Evolutionary conservation across 2,329 filamentous ascomycete species (phyloP), one percentile per base, ranked within the genome.

Genomic region (Venturia carpophila): DNA sequence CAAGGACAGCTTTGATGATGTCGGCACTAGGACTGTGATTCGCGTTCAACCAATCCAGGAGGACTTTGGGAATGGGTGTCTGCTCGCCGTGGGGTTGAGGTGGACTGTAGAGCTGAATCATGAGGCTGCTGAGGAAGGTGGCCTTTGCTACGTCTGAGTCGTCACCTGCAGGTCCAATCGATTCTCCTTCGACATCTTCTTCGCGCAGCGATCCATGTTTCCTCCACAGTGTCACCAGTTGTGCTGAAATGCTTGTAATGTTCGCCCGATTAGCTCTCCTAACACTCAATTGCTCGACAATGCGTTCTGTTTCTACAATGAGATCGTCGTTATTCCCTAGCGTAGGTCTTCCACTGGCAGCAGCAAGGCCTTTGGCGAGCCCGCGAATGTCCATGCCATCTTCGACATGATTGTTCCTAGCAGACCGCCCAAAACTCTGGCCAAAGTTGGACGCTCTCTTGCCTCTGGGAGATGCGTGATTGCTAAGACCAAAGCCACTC

Each of bases 31-130:
- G 82, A 68, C 89, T 86, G 72, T 96, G 91, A 71, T 90, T 84
- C 19, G 82, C 80, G 64, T 90, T 83, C 68, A 96, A 80, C 93
- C 93, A 97, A 70, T 90, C 84, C 67, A 97, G 86, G 17, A 97
- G 79, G 19, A 92, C 83, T 71, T 88, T 87, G 0, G 93, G 91
- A 21, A 95, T 79, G 0, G 90, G 82, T n/a, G 39, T 39, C n/a
- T 24, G 21, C 21, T 24, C 39, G 15, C 39, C 63, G 21, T 13
- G 9, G 34, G 72, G 73, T 62, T 70, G 73, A 64, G 34, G 69
- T 66, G 65, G 58, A 73, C 67, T 67, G 62, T 92, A 88, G 65
- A 97, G 83, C 67, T 86, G 86, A 45, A 97, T 82, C 45, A 95
- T 81, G 30, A 97, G 80, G 39, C 86, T 86, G 19, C 89, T 88